Evolutionary conservation across 495 filamentous ascomycete genomes (phyloP), one percentile per base, ranked within the genome.

Genomic region (Stereocaulon alpinum): DNA sequence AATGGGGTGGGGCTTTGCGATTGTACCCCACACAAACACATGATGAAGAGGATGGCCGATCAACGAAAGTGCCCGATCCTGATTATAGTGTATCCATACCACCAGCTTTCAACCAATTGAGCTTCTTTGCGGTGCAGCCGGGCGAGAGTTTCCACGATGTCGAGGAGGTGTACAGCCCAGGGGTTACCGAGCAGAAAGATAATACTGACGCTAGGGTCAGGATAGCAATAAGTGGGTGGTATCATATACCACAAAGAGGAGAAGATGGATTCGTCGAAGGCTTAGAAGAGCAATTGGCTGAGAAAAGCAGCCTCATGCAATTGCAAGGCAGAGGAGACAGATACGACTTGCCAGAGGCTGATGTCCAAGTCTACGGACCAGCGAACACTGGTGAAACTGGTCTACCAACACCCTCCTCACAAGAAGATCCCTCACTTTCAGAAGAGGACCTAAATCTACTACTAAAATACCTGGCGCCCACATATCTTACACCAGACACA

Each of bases 141-240:
- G 93, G 94, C 1, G 81, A 93, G 77, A 96, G 92, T 68, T 99
- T 96, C 72, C 93, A 99, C 70, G 93, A 97, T 73, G 93, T 99
- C 53, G 92, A 97, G 74, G 93, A 99, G 70, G 94, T 99, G 17
- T 96, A 95, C 71, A 76, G 2, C 80, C 82, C 56, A 24, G 24
- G 3, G 3, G 80, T 81, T 60, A 79, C 86, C 40, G 29, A 45
- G 27, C 12, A 10, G 4, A 22, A 22, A 18, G 84, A 84, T 45
- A 76, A 79, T 59, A 76, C 81, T 32, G 77, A 81, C 58, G 85
- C 81, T 56, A 82, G 93, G 48, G 82, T 95, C 45, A 82, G 93
- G 57, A 96, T 97, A 90, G 93, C 93, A 29, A 97, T 99, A 63
- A 94, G 88, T 61, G 93, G 93, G n/a, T 99, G 93, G 93, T 99